A percentile compares a stretch with the other conserved stretches of the same genome.
phyloP scores from a whole-genome alignment of 148 eudicot species.

The Nepenthes gracilis region DNA sequence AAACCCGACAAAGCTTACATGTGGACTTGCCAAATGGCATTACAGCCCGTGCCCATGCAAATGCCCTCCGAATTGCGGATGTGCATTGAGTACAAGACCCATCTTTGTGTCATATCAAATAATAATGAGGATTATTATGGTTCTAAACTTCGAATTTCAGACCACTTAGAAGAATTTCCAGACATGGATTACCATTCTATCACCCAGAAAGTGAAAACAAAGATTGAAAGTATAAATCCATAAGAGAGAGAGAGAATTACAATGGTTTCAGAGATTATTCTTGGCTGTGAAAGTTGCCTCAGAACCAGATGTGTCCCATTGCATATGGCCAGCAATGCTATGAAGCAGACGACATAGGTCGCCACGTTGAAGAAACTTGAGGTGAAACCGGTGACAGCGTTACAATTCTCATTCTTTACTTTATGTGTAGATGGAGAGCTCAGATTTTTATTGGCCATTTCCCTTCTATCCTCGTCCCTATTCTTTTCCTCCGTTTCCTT shows the following conservation, averaged over 20 bases:
- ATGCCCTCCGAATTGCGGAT: too few species aligned
- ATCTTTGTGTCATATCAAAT: too few species aligned
- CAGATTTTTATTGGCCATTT: constrained; percentile 4
- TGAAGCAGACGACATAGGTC: constrained; percentile 23
- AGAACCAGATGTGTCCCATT: constrained; percentile 44
- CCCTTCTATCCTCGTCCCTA: background rate
- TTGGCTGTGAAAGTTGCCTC: constrained; percentile 63
- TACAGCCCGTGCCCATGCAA: too few species aligned
- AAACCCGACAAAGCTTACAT: too few species aligned
- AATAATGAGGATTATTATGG: too few species aligned
- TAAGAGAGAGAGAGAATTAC: constrained; percentile 22
- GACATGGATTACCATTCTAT: too few species aligned
- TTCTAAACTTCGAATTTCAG: too few species aligned
- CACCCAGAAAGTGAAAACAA: background rate
- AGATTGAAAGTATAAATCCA: background rate
- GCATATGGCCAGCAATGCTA: constrained; percentile 31
- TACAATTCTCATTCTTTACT: background rate
- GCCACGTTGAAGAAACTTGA: constrained; percentile 23
- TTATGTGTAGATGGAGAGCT: background rate
- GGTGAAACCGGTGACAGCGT: constrained; percentile 6
- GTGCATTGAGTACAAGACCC: too few species aligned
- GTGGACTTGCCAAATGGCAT: too few species aligned
- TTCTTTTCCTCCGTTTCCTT: too few species aligned
- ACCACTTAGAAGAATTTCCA: too few species aligned
- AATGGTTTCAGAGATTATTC: constrained; percentile 66